Base-by-base conservation (phyloP, 371 early-diverging fungal species). In the Batkoa obscura region DNA sequence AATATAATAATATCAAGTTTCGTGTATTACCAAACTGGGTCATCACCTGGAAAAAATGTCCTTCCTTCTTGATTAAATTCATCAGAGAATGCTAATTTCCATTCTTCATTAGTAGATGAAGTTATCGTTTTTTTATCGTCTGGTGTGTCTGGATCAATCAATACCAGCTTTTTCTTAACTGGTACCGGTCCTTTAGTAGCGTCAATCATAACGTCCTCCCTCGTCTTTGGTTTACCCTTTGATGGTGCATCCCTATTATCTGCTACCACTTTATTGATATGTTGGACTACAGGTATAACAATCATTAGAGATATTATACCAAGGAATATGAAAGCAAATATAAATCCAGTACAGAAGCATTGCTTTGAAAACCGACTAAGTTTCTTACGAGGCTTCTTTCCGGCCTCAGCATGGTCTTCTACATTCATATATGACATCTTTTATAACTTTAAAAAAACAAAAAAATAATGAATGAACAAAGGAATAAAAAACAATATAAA, bases 41-140 rank as follows among this genome's bases (percentile, higher is more conserved):
- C 77, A 37, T 72, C 67, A 15, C 75, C 74, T 1, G 70, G 69
- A 5, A 56, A 57, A 56, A 76, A 76, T 0, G 64, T 62, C 41
- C 77, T 72, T 2, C 72, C 72, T 2, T 72, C 70, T 49, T 64
- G 57, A 30, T 73, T 64, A 47, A 76, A 76, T 58, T 76, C 77
- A 57, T 76, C 77, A 39, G 69, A 69, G 47, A 75, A 76, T 32
- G 70, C 75, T 15, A 76, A 38, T 2, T 55, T 33, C 59, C 63
- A 69, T 42, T 55, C 55, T 32, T 55, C 55, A 30, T 47, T 47
- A 37, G 33, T 6, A 0, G 61, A 61, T 3, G 43, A 41, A 1
- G 59, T 55, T 2, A 48, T 55, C n/a, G 37, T 32, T 1, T 46
- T 60, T 1, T 13, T 42, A 41, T 38, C 45, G 10, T 56, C 43